phyloP scores from a whole-genome alignment of 2,329 filamentous ascomycete species.

The Verticillium nubilum region DNA sequence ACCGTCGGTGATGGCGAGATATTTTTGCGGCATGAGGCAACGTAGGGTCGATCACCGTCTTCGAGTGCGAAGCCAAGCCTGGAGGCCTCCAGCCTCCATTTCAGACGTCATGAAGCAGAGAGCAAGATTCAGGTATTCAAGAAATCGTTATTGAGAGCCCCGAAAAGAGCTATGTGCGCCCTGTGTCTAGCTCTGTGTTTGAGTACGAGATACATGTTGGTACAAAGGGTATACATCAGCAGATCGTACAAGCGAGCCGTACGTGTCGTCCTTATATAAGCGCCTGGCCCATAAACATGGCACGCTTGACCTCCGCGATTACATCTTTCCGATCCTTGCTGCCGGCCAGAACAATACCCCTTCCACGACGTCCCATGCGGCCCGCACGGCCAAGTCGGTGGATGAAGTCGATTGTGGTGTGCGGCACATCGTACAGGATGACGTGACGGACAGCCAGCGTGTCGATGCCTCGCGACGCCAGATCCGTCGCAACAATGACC shows the following conservation, averaged over 20 bases:
- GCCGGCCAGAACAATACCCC: conserved; percentile 85
- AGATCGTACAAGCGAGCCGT: conserved; percentile 3
- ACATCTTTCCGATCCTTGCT: conserved; percentile 86
- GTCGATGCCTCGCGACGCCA: conserved; percentile 90
- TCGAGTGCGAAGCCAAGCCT: no score
- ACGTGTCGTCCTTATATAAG: conserved; percentile 48
- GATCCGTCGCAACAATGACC: conserved; percentile 89
- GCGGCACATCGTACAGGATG: conserved; percentile 93
- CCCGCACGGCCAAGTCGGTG: conserved; percentile 89
- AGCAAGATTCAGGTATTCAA: not conserved
- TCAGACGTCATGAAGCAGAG: no score
- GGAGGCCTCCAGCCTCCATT: no score
- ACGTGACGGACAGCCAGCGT: conserved; percentile 88
- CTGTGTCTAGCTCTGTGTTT: not conserved
- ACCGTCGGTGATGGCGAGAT: no score
- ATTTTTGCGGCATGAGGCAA: no score
- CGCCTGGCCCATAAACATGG: conserved; percentile 77
- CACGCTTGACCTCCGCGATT: conserved; percentile 85
- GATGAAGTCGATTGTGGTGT: conserved; percentile 97
- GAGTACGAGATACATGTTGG: not conserved
- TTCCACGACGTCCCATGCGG: conserved; percentile 83
- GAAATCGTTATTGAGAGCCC: not conserved
- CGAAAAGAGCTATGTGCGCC: not conserved
- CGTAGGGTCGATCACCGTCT: no score
- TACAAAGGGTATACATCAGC: not conserved